Percentiles rank a stretch among this genome's conserved stretches.
Conservation (phyloP, 345 rosid genomes). For the Kernera saxatilis region DNA sequence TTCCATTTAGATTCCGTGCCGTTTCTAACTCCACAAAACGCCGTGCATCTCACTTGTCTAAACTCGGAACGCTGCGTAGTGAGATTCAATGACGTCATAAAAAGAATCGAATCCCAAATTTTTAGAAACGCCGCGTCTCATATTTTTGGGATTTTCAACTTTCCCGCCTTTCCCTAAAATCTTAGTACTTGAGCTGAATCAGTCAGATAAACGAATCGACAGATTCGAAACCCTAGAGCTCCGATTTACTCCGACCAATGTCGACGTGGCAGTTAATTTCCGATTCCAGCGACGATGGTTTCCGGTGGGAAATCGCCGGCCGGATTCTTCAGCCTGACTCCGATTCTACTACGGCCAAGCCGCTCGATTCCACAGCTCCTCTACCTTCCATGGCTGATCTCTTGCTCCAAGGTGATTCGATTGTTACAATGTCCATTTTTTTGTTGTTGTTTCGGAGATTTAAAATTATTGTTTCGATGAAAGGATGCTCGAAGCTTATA, state of each 20-base stretch:
- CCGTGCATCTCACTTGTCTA: too few relatives aligned
- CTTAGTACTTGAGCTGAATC: background rate
- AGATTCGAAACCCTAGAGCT: too few relatives aligned
- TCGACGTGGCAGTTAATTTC: conserved; percentile 65
- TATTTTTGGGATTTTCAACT: background rate
- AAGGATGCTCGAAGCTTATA: conserved; percentile 29
- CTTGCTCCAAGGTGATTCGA: conserved; percentile 52
- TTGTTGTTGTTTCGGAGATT: background rate
- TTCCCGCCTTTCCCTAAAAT: conserved; percentile 14
- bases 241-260: too few relatives aligned
- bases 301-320: conserved; percentile 61
- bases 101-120: background rate
- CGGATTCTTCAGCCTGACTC: conserved; percentile 17
- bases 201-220: background rate
- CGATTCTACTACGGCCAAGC: conserved; percentile 21
- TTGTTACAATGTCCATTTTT: too few relatives aligned
- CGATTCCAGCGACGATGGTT: conserved; percentile 42
- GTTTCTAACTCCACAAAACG: too few relatives aligned
- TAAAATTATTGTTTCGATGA: background rate
- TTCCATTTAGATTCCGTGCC: too few relatives aligned
- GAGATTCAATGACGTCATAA: too few relatives aligned
- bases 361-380: conserved; percentile 18
- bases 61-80: too few relatives aligned
- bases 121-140: background rate
- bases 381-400: conserved; percentile 70